These are phyloP conservation scores for Ambrosiella xylebori DNA, from an alignment of 2,329 filamentous ascomycete genomes.

Conservation along the genomic window DNA sequence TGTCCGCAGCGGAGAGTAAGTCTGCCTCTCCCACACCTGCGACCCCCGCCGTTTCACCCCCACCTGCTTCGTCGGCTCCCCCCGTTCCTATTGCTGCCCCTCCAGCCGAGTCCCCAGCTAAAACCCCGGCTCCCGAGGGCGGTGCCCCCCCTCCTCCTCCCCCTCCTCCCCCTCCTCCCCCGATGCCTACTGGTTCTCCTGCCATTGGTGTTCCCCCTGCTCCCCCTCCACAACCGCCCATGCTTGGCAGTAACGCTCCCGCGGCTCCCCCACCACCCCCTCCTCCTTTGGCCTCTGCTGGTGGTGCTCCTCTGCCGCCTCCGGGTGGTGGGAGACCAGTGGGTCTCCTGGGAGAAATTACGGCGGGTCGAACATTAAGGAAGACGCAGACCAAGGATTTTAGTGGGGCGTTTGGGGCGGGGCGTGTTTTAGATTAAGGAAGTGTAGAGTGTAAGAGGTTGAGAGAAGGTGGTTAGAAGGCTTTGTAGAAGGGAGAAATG, in stretches of 20 bases:
- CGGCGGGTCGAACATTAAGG: slow-evolving; percentile 58
- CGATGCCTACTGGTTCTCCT: slow-evolving; percentile 1
- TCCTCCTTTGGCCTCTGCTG: slow-evolving; percentile 21
- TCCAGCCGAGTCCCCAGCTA: slow-evolving; percentile 18
- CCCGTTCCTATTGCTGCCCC: slow-evolving; percentile 24
- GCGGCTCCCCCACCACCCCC: slow-evolving; percentile 20
- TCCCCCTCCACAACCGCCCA: slow-evolving; percentile 21
- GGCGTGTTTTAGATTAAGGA: slow-evolving; percentile 39
- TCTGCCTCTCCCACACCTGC: slow-evolving; percentile 24
- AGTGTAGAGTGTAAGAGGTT: not conserved
- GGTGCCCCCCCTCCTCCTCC: slow-evolving; percentile 19
- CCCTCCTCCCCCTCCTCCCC: slow-evolving; percentile 16
- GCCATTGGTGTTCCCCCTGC: slow-evolving; percentile 14
- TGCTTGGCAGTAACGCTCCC: slow-evolving; percentile 20
- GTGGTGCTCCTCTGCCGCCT: slow-evolving; percentile 17
- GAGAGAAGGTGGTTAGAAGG: not conserved
- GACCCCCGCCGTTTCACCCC: slow-evolving; percentile 21
- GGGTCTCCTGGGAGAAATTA: slow-evolving; percentile 66
- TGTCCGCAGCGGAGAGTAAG: slow-evolving; percentile 67
- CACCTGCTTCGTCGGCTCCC: slow-evolving; percentile 24
- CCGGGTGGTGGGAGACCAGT: slow-evolving; percentile 28
- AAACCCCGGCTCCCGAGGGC: slow-evolving; percentile 19
- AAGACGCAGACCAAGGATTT: slow-evolving; percentile 85
- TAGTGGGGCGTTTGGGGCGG: slow-evolving; percentile 54
- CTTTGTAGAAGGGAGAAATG: slow-evolving; percentile 10